Conservation (phyloP, 176 grass and related monocot genomes). For the Oryza officinalis region DNA sequence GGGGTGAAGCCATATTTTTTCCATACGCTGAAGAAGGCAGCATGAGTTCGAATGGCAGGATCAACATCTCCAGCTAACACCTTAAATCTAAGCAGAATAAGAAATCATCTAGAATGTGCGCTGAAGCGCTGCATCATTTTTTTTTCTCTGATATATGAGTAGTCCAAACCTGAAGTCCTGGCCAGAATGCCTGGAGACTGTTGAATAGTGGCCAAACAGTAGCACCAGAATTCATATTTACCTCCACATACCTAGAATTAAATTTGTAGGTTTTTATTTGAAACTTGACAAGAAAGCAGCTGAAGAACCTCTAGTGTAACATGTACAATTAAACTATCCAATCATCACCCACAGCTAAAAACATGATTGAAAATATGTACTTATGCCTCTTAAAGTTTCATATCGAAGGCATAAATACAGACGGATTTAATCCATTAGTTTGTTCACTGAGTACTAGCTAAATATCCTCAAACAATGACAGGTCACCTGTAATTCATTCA, state of each 20-base stretch:
- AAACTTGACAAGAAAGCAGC: neutral
- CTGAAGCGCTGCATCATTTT: conserved; percentile 26
- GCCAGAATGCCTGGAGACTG: conserved; percentile 98
- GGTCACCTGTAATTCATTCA: neutral
- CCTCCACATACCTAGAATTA: conserved; percentile 88
- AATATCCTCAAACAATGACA: neutral
- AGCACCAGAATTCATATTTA: conserved; percentile 95
- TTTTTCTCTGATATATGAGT: conserved; percentile 24
- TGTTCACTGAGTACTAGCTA: conserved; percentile 9
- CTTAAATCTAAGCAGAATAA: conserved; percentile 86
- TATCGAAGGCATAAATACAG: conserved; percentile 13
- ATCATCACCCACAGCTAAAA: neutral
- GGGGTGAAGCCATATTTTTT: conserved; percentile 97
- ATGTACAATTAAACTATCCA: conserved; percentile 11
- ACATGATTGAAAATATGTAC: conserved; percentile 14
- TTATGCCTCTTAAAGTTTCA: neutral
- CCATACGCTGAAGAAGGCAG: conserved; percentile 98
- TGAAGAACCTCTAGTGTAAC: conserved; percentile 1
- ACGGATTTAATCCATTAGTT: neutral
- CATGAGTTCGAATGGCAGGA: conserved; percentile 94
- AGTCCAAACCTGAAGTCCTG: conserved; percentile 94
- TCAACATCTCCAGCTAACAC: conserved; percentile 99
- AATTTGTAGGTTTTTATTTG: conserved; percentile 3
- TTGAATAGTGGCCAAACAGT: conserved; percentile 98
- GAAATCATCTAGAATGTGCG: conserved; percentile 54